phyloP scores from a whole-genome alignment of 2,329 filamentous ascomycete species.

The Drechmeria coniospora region DNA sequence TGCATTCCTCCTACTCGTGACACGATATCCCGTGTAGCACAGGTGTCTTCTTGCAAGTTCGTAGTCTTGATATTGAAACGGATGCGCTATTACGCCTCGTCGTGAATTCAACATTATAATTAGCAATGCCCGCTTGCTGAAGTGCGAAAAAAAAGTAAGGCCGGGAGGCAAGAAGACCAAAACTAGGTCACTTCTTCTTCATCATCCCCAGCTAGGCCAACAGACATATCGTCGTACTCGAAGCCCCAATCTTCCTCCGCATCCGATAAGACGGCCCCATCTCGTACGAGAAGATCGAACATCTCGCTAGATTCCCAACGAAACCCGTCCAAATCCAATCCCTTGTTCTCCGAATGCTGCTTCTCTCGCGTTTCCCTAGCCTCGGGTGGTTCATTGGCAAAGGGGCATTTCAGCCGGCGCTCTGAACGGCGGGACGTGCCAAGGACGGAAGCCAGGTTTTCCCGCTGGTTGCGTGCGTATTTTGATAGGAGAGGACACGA shows the following conservation, averaged over 20 bases:
- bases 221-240: constrained; percentile 15
- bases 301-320: constrained; percentile 7
- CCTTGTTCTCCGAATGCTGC: constrained; percentile 12
- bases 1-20: no score
- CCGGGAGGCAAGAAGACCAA: no score
- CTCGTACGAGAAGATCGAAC: constrained; percentile 8
- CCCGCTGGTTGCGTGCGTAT: constrained; percentile 29
- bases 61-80: no score
- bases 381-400: constrained; percentile 2
- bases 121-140: no score
- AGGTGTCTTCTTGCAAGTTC: no score
- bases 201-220: neutral
- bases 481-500: constrained; percentile 26
- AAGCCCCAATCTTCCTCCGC: constrained; percentile 19
- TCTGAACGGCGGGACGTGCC: constrained; percentile 10
- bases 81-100: no score
- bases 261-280: constrained; percentile 14
- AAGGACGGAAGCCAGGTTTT: constrained; percentile 15
- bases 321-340: constrained; percentile 14
- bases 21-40: no score
- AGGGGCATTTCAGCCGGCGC: constrained; percentile 10
- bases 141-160: no score
- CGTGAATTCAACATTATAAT: no score
- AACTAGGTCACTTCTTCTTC: no score
- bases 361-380: neutral